These are phyloP conservation scores for Ophiostoma triangulosporum DNA, from an alignment of 2,329 filamentous ascomycete genomes.

Conservation along the genomic window DNA sequence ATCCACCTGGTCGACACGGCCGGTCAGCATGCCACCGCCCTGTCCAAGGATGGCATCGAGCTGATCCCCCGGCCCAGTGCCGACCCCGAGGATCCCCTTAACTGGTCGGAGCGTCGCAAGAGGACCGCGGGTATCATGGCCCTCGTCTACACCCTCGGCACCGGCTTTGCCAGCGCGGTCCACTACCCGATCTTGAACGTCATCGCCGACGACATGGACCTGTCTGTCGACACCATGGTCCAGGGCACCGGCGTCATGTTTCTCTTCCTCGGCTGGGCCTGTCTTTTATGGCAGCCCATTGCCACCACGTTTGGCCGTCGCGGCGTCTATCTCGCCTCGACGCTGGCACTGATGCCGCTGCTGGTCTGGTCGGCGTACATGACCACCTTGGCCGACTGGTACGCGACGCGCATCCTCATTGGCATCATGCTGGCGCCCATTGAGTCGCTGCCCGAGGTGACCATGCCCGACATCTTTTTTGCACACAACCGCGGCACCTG, in stretches of 20 bases:
- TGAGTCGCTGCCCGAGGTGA: constrained; percentile 32
- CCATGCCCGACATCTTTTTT: constrained; percentile 17
- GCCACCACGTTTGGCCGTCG: constrained; percentile 28
- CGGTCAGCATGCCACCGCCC: constrained; percentile 15
- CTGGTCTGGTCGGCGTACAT: constrained; percentile 19
- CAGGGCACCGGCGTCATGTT: constrained; percentile 34
- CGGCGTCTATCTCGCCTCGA: constrained; percentile 14
- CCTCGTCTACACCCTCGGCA: constrained; percentile 29
- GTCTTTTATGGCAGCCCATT: constrained; percentile 33
- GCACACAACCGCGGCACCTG: constrained; percentile 20
- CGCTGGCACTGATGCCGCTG: constrained; percentile 18
- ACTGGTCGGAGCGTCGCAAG: constrained; percentile 39
- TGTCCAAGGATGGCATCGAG: constrained; percentile 21
- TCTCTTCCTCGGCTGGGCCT: constrained; percentile 28
- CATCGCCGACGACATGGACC: constrained; percentile 25
- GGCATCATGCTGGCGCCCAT: constrained; percentile 32
- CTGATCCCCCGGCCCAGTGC: constrained; percentile 26
- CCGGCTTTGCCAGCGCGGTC: constrained; percentile 32
- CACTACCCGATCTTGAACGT: constrained; percentile 35
- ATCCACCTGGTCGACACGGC: constrained; percentile 28
- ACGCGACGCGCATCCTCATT: constrained; percentile 28
- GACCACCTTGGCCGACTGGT: constrained; percentile 18
- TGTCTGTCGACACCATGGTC: constrained; percentile 30
- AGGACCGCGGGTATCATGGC: constrained; percentile 21
- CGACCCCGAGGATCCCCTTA: constrained; percentile 36